Percentiles rank a stretch among this genome's conserved stretches.
Conservation (phyloP, 1,284 basidiomycete genomes). For the Fomitopsis schrenkii region DNA sequence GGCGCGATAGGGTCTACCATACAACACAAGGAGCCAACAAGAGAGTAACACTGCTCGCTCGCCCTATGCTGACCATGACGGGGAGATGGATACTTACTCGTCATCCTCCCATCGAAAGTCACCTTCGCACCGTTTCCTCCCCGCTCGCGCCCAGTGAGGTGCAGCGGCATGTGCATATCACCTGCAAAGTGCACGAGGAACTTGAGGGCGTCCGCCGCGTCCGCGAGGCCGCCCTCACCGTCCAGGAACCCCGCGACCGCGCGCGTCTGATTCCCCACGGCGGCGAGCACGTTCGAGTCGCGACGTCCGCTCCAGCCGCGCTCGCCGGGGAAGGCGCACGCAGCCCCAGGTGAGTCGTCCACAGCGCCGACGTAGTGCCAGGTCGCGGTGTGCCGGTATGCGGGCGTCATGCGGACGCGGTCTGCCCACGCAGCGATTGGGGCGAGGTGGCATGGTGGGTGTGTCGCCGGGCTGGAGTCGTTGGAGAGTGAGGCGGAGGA, state of each 20-base stretch:
- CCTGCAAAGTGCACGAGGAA: conserved; percentile 91
- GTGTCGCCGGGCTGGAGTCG: conserved; percentile 24
- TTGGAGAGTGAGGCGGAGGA: conserved; percentile 31
- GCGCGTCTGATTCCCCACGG: conserved; percentile 68
- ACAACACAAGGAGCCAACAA: neutral
- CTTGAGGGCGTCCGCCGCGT: conserved; percentile 69
- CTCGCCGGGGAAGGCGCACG: conserved; percentile 75
- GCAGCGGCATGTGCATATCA: conserved; percentile 89
- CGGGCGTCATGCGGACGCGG: conserved; percentile 40
- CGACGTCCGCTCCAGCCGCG: conserved; percentile 72
- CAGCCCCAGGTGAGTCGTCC: conserved; percentile 73
- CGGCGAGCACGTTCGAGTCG: conserved; percentile 71
- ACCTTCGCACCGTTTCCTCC: conserved; percentile 83
- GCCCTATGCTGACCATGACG: neutral
- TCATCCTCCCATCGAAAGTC: conserved; percentile 60
- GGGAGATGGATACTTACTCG: conserved; percentile 43
- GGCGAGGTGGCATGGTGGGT: conserved; percentile 67
- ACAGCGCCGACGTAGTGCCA: conserved; percentile 75
- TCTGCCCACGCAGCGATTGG: conserved; percentile 89
- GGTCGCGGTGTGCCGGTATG: conserved; percentile 58
- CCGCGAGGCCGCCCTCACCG: conserved; percentile 13
- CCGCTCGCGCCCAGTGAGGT: conserved; percentile 79
- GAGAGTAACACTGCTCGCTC: neutral
- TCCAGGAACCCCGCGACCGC: conserved; percentile 49
- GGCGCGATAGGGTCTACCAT: neutral